A percentile compares a stretch with the other conserved stretches of the same genome.
phyloP scores from a whole-genome alignment of 1,284 basidiomycete species.

The Amylostereum areolatum region DNA sequence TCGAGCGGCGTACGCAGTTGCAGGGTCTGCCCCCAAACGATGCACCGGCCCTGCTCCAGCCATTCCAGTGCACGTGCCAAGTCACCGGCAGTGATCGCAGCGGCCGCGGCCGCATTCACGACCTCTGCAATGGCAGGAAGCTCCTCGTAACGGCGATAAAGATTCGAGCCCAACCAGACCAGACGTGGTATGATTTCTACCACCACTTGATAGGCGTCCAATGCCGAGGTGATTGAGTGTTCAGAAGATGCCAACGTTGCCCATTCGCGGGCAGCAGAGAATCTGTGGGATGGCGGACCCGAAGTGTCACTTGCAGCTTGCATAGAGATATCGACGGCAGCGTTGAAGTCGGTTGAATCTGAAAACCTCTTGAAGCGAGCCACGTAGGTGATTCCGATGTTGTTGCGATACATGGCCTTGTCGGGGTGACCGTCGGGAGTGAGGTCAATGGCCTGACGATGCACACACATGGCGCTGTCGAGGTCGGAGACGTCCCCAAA shows the following conservation, averaged over 20 bases:
- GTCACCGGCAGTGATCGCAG: background rate
- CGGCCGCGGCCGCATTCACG: background rate
- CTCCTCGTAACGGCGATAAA: background rate
- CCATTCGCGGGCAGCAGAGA: background rate
- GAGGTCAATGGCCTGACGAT: background rate
- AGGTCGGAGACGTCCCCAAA: background rate
- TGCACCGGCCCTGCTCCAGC: background rate
- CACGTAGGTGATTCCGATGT: constrained; percentile 22
- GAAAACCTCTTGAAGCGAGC: constrained; percentile 18
- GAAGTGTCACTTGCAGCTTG: no score
- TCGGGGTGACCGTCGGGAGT: constrained; percentile 3
- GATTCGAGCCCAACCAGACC: background rate
- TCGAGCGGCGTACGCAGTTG: background rate
- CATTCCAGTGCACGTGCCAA: background rate
- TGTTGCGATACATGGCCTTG: constrained; percentile 11
- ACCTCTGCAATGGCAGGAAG: background rate
- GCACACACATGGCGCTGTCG: background rate
- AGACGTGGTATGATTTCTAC: background rate
- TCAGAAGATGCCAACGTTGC: background rate
- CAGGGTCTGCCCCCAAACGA: background rate
- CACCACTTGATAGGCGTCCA: background rate
- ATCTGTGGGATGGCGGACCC: no score
- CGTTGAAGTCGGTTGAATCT: constrained; percentile 16
- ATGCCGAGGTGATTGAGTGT: background rate
- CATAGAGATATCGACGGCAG: no score